phyloP scores from a whole-genome alignment of 2,329 filamentous ascomycete species.

The Pseudohalonectria lignicola region DNA sequence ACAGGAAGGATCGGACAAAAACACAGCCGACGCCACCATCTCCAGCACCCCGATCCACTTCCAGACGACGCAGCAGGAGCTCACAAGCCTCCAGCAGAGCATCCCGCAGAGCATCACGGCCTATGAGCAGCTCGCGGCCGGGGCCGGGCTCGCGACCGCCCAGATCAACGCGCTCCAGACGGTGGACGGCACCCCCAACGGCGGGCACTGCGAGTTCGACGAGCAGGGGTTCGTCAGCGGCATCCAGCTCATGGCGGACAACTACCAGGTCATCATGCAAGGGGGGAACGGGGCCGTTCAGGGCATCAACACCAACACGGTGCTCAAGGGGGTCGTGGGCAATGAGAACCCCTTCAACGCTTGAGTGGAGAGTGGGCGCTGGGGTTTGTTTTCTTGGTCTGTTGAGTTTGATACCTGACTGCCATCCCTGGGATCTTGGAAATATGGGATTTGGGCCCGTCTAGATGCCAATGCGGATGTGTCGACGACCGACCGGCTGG shows the following conservation, averaged over 20 bases:
- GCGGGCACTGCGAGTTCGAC: constrained; percentile 50
- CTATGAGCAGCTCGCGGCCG: constrained; percentile 35
- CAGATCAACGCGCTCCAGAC: constrained; percentile 42
- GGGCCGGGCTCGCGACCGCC: constrained; percentile 27
- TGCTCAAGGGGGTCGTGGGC: constrained; percentile 35
- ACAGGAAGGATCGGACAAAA: too few relatives aligned
- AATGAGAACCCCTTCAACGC: constrained; percentile 28
- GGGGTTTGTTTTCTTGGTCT: too few relatives aligned
- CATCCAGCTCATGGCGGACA: constrained; percentile 43
- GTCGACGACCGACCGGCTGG: too few relatives aligned
- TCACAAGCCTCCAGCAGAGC: constrained; percentile 32
- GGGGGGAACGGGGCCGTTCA: constrained; percentile 36
- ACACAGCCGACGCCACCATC: constrained; percentile 24
- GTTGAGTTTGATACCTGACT: too few relatives aligned
- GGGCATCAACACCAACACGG: constrained; percentile 36
- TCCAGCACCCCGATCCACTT: constrained; percentile 40
- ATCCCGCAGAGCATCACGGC: constrained; percentile 39
- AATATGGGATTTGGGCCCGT: too few relatives aligned
- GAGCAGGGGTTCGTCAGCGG: constrained; percentile 40
- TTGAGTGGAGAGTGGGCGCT: too few relatives aligned
- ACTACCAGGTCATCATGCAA: constrained; percentile 40
- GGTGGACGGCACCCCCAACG: constrained; percentile 41
- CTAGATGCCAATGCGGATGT: too few relatives aligned
- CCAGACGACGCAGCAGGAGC: constrained; percentile 42
- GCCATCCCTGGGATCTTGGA: too few relatives aligned